Evolutionary conservation across 768 basidiomycete species (phyloP), one percentile per base, ranked within the genome.

Genomic region (Suillus variegatus): DNA sequence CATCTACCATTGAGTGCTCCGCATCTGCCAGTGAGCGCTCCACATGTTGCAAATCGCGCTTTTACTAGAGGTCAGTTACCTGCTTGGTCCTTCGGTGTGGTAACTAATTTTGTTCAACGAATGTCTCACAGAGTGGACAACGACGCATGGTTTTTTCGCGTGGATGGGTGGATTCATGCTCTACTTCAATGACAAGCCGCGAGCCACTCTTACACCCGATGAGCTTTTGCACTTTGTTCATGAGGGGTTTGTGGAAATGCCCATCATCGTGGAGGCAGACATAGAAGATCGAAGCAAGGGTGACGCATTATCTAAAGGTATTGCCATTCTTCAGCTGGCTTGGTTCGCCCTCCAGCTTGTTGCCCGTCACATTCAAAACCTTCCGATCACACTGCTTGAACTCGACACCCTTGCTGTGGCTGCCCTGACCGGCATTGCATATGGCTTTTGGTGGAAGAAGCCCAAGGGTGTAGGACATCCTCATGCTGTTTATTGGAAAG

Each of bases 301-400:
- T 3, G 76, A 80, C 44, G 64, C 63, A 2, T 61, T 82, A 6
- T 71, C 79, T 2, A 82, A 82, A 54, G 72, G 65, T 0, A 28
- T 80, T 6, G 75, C 77, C 13, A 40, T 79, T 14, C 28, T 73
- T 4, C 81, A 82, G 60, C 73, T 76, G 9, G 46, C 66, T 0
- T 81, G 79, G 78, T 82, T 82, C 66, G 61, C 72, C 57, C 61
- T 72, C n/a, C 75, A 79, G 54, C 73, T 73, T 61, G 68, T 77
- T 7, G 70, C 70, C 2, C 72, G 80, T 7, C 43, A 65, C 38
- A 28, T n/a, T 9, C 58, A 74, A 13, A 46, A 63, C 9, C 70
- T 81, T 12, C 70, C 75, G 0, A 52, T 79, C 2, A 79, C 77
- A 7, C 71, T 77, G 4, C 91, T 91, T 10, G 91, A 91, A 52